These are phyloP conservation scores for Helianthus annuus DNA, from an alignment of 129 eudicot genomes.

Conservation along the genomic window DNA sequence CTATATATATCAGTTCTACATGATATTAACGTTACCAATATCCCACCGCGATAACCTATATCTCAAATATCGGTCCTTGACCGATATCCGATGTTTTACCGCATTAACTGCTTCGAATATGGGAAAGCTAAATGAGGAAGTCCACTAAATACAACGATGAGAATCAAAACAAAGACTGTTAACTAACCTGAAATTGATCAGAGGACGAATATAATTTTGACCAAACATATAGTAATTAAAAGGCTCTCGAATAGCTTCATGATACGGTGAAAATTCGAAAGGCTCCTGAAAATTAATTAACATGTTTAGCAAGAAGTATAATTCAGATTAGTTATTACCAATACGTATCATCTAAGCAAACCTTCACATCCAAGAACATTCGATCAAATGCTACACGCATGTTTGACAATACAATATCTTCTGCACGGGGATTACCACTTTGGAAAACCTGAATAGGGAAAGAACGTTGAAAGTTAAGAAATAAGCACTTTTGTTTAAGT, in stretches of 20 bases:
- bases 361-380: conserved; percentile 80
- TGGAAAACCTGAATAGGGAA: conserved; percentile 54
- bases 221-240: conserved; percentile 83
- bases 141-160: neutral
- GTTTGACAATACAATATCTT: conserved; percentile 78
- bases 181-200: conserved; percentile 85
- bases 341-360: conserved; percentile 25
- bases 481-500: neutral
- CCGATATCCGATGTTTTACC: no score
- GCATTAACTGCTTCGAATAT: no score
- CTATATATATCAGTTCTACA: no score
- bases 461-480: conserved; percentile 7
- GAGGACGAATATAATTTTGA: conserved; percentile 79
- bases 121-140: neutral
- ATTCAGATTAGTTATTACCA: neutral
- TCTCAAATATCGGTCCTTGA: no score
- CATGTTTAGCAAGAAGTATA: conserved; percentile 18
- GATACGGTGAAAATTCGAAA: conserved; percentile 83
- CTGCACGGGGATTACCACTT: conserved; percentile 73
- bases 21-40: no score
- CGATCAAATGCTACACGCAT: conserved; percentile 84
- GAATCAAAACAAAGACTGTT: conserved; percentile 5
- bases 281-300: conserved; percentile 71
- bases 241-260: conserved; percentile 84
- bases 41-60: no score